These are phyloP conservation scores for Tuber umbilicatum DNA, from an alignment of 495 filamentous ascomycete species.

Conservation along the genomic window DNA sequence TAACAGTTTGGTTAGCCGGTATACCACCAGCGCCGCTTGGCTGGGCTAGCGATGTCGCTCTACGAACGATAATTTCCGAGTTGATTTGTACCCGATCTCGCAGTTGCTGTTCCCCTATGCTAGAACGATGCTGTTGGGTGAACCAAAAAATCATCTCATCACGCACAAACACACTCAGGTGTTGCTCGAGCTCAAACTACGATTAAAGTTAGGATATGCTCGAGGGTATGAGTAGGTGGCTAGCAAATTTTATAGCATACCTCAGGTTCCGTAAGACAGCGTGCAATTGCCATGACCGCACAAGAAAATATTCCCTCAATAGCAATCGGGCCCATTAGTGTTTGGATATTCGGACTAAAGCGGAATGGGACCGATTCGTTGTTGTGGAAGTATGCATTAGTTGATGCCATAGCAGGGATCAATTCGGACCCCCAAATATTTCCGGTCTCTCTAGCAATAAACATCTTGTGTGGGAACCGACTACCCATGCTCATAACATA, in stretches of 20 bases:
- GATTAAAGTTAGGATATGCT: conserved; percentile 13
- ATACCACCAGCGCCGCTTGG: conserved; percentile 53
- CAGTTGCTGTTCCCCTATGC: conserved; percentile 61
- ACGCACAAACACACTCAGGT: conserved; percentile 84
- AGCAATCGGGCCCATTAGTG: conserved; percentile 86
- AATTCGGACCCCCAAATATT: conserved; percentile 96
- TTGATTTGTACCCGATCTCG: conserved; percentile 83
- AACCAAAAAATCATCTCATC: conserved; percentile 99
- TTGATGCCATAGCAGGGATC: conserved; percentile 70
- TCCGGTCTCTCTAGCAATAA: conserved; percentile 79
- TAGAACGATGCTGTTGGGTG: conserved; percentile 67
- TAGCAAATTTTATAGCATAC: conserved; percentile 33
- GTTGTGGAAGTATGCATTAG: conserved; percentile 85
- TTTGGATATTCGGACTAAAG: conserved; percentile 91
- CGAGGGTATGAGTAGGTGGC: background rate
- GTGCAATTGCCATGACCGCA: conserved; percentile 89
- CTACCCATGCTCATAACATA: conserved; percentile 93
- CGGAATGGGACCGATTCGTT: conserved; percentile 93
- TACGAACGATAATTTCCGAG: conserved; percentile 82
- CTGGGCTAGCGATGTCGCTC: conserved; percentile 71
- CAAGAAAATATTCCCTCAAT: conserved; percentile 91
- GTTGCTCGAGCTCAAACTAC: conserved; percentile 74
- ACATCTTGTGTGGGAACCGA: conserved; percentile 89
- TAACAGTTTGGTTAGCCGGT: conserved; percentile 92
- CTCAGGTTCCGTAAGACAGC: conserved; percentile 88